A percentile compares a stretch with the other conserved stretches of the same genome.
These are phyloP conservation scores for Cadophora gregata DNA, from an alignment of 2,329 filamentous ascomycete species.

Conservation along the genomic window DNA sequence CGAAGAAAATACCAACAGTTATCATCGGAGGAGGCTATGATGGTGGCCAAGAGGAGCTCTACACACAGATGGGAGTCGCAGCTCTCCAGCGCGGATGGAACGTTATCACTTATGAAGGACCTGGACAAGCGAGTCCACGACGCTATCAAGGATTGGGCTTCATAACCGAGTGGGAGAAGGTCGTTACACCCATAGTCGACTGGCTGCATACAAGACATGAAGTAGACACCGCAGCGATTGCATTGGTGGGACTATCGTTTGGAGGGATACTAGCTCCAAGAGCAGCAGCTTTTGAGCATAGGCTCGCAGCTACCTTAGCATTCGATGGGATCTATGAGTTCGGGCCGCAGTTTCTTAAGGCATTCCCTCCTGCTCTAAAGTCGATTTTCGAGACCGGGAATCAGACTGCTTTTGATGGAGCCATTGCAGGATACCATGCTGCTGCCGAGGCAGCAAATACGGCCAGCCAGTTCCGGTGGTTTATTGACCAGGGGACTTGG, in stretches of 20 bases:
- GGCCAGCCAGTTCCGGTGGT: neutral
- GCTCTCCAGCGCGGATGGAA: too few relatives aligned
- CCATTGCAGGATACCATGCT: neutral
- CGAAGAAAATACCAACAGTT: too few relatives aligned
- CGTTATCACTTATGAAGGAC: too few relatives aligned
- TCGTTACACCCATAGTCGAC: too few relatives aligned
- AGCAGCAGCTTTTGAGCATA: neutral
- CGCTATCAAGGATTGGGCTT: too few relatives aligned
- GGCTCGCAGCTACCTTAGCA: neutral
- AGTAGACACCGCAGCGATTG: neutral
- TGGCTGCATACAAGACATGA: too few relatives aligned
- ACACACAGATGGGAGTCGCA: too few relatives aligned
- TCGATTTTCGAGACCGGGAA: neutral
- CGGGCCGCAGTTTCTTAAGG: neutral
- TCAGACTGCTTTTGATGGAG: neutral
- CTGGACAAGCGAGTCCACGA: too few relatives aligned
- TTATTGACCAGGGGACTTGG: neutral
- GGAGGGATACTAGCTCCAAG: neutral
- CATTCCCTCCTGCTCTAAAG: neutral
- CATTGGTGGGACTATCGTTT: neutral
- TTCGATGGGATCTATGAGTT: neutral
- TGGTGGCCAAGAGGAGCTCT: too few relatives aligned
- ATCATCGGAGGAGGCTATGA: too few relatives aligned
- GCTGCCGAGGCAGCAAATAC: neutral
- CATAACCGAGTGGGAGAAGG: too few relatives aligned